Evolutionary conservation across 2,329 filamentous ascomycete species (phyloP), one percentile per base, ranked within the genome.

Genomic region (Neopestalotiopsis clavispora): DNA sequence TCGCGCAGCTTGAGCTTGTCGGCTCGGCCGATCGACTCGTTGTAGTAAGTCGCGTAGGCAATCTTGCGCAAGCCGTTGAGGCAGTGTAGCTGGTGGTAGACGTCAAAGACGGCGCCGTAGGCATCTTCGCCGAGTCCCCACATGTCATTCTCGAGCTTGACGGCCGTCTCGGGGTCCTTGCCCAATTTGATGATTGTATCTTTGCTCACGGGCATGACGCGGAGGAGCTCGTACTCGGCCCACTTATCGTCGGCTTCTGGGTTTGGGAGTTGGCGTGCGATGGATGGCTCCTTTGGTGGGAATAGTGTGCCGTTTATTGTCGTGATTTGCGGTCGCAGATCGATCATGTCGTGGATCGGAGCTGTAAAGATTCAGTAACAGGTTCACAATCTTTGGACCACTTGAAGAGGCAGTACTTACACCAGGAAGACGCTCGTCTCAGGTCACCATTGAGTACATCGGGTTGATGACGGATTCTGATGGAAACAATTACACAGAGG

Each of bases 81-180:
- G 59, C 72, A 74, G 65, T 73, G 72, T 10, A 73, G 64, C 52
- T 75, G 72, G 32, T 73, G 73, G 65, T 71, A 74, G 20, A 75
- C 68, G 45, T 71, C 71, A 32, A 73, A 67, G 7, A 72, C 71
- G 20, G 71, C 74, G 49, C 75, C 77, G 60, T 80, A 80, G 1
- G 76, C 75, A 40, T 80, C 74, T 38, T 76, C 72, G 1, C 78
- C 78, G 4, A 79, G 71, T 1, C 76, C 75, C 74, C 77, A 80
- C 52, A 74, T 69, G 2, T 77, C 71, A 57, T 80, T 70, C 38
- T 76, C 74, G 34, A 78, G 73, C 61, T 75, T 76, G 12, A 70
- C 72, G 4, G 71, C 72, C 4, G 69, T 74, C 4, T 64, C 67
- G 0, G 76, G 75, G 58, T 80, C 76, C 38, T 80, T 79, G 4